Base-by-base conservation (phyloP, 352 stramenopile genomes). In the Globisporangium carolinianum region DNA sequence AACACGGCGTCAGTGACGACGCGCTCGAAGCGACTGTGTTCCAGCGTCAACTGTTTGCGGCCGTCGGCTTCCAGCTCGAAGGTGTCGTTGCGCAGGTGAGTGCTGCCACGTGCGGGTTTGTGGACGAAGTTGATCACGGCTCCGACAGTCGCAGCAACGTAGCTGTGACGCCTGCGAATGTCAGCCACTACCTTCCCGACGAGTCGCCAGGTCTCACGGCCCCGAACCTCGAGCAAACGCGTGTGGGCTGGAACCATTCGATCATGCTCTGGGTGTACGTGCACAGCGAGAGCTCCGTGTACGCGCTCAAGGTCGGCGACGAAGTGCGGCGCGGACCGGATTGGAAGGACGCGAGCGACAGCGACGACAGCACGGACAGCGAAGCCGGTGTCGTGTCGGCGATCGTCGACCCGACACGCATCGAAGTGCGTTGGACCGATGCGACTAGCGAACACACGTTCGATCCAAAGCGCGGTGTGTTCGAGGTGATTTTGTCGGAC, bases 231-330 rank as follows among this genome's bases (percentile, higher is more conserved):
- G 60, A 69, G 24, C 64, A 24, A 47, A 71, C 59, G 42, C 53
- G 67, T 14, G 56, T 91, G 12, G 58, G 59, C 32, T 91, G 81
- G 76, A 87, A 91, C 47, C 78, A 93, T 61, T 80, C 83, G 2
- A 86, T 93, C 24, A 80, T 87, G 76, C 63, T 91, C 0, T 93
- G 83, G 83, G 48, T 91, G 36, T 89, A 81, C 42, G 71, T 82
- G 7, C 60, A 76, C 18, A 67, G 66, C 8, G 72, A 67, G 32
- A 58, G 58, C 1, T 58, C 57, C 8, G 58, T 79, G 4, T 89
- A 89, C 52, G 75, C 76, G 36, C 67, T 91, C 4, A 88, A 89
- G 51, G 45, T 85, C 48, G 79, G 77, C 5, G 77, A 91, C 55
- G 63, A 78, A 68, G 81, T 93, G n/a, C 71, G 66, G 38, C 67